Evolutionary conservation across 257 asterid species (phyloP).

Genomic region (Solanum chilense): DNA sequence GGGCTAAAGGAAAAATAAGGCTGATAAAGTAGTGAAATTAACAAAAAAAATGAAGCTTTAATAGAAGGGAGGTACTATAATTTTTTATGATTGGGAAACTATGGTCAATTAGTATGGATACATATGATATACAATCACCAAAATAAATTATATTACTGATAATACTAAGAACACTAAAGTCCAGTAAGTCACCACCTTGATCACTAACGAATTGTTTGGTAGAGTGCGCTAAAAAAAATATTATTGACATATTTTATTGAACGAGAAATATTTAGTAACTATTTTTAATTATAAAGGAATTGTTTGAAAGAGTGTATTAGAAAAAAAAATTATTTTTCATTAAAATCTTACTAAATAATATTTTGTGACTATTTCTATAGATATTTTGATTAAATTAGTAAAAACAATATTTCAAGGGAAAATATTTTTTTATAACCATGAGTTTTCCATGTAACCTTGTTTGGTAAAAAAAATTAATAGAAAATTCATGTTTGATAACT

Average conservation of each 20-base stretch:
- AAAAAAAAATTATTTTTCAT: too few relatives aligned
- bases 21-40: background rate
- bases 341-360: too few relatives aligned
- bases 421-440: rapidly evolving
- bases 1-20: constrained; percentile 1
- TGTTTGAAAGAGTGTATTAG: too few relatives aligned
- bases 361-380: too few relatives aligned
- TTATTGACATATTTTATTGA: too few relatives aligned
- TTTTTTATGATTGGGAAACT: constrained; percentile 1
- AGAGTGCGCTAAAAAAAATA: too few relatives aligned
- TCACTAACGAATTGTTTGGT: too few relatives aligned
- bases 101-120: background rate
- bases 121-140: background rate
- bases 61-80: constrained; percentile 20
- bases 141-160: background rate
- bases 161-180: background rate
- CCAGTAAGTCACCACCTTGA: background rate
- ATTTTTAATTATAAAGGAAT: too few relatives aligned
- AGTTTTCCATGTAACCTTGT: background rate
- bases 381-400: too few relatives aligned
- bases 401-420: too few relatives aligned
- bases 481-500: background rate
- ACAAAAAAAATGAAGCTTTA: constrained; percentile 1
- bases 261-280: too few relatives aligned
- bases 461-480: background rate